Evolutionary conservation across 805 yeast genomes (phyloP).

Genomic region (Jamesozyma rosinii): DNA sequence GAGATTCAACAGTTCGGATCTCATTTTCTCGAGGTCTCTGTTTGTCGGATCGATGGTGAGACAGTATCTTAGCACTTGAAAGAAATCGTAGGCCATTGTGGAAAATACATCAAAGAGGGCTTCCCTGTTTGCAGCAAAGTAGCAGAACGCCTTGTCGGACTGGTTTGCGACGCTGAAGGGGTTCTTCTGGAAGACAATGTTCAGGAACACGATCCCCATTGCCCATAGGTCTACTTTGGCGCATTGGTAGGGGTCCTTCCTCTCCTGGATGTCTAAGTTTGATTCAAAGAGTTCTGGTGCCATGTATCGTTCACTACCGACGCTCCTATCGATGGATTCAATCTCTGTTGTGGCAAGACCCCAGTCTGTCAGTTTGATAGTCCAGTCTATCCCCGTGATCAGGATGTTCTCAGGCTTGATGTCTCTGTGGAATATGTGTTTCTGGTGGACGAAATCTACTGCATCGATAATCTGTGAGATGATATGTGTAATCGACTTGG

Average conservation of each 20-base stretch:
- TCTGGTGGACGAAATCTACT: slow-evolving; percentile 60
- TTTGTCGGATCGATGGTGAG: slow-evolving; percentile 81
- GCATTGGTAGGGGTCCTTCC: slow-evolving; percentile 58
- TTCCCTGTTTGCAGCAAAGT: slow-evolving; percentile 81
- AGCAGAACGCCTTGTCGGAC: slow-evolving; percentile 72
- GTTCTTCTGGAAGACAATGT: slow-evolving; percentile 78
- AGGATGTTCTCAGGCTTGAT: slow-evolving; percentile 74
- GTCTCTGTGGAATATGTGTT: slow-evolving; percentile 72
- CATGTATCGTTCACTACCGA: slow-evolving; percentile 88
- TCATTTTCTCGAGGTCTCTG: slow-evolving; percentile 57
- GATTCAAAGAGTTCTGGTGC: slow-evolving; percentile 82
- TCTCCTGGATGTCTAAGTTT: slow-evolving; percentile 30
- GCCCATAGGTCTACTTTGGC: slow-evolving; percentile 86
- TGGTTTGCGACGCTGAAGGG: slow-evolving; percentile 78
- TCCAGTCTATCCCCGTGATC: slow-evolving; percentile 42
- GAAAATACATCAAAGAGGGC: slow-evolving; percentile 87
- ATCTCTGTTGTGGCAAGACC: slow-evolving; percentile 51
- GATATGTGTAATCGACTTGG: slow-evolving; percentile 42
- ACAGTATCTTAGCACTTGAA: slow-evolving; percentile 68
- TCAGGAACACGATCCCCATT: slow-evolving; percentile 71
- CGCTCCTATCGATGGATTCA: slow-evolving; percentile 64
- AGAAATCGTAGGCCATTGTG: slow-evolving; percentile 76
- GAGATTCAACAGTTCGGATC: slow-evolving; percentile 48
- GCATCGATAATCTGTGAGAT: slow-evolving; percentile 61
- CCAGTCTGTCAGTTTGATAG: slow-evolving; percentile 65